Base-by-base conservation (phyloP, 2,329 filamentous ascomycete genomes). In the Trichoderma sp. region DNA sequence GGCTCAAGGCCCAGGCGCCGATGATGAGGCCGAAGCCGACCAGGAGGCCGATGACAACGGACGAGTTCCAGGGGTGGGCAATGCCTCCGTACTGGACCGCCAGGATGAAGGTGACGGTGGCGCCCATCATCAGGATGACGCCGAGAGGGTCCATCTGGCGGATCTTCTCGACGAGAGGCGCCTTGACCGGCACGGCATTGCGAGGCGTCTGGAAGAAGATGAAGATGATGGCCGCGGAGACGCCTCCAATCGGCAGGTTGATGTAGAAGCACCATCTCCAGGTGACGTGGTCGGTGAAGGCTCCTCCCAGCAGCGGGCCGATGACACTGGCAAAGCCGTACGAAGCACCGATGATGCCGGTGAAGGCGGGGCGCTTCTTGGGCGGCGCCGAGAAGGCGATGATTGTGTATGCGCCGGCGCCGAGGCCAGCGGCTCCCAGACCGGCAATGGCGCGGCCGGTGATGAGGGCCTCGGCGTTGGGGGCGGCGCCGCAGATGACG, bases 71-170 rank as follows among this genome's bases (percentile, higher is more conserved):
- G 14, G 78, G 59, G 63, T 84, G 77, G 0, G 78, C 78, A 32
- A 79, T 76, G 4, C 84, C 84, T 60, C 82, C 84, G 75, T 81
- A 85, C 72, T 85, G 82, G 1, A 85, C 75, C 21, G 82, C 83
- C 4, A 85, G 77, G 60, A 85, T 77, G 71, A 81, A 79, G 72
- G 77, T 75, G 74, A 85, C 71, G 76, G 81, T 76, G 73, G 78
- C 75, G 71, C 77, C 77, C 80, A 86, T 82, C 54, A 86, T 75
- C 43, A 85, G 72, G 24, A 80, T 74, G 5, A 81, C 78, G 2
- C 84, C 84, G 1, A 81, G 69, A 4, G 82, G 77, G 70, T 86
- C 85, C 77, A 86, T 82, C 71, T 85, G 82, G 0, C 81, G 74
- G 21, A 85, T 64, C 75, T 85, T 84, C 72, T 85, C 81, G 6